Conservation (phyloP, 306 rosid genomes). For the Begonia peltatifolia region DNA sequence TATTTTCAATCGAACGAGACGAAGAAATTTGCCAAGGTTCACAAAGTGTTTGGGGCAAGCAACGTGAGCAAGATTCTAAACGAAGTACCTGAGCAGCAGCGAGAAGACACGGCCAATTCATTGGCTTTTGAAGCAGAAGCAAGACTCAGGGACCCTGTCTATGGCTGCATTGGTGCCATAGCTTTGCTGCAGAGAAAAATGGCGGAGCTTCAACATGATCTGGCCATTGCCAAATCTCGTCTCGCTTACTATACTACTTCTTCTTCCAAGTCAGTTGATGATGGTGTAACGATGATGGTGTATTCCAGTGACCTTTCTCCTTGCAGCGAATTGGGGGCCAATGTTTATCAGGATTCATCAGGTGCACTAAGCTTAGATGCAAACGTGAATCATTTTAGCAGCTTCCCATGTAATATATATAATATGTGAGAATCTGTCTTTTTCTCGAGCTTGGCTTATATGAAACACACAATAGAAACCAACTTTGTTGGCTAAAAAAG, state of each 20-base stretch:
- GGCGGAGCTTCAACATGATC: conserved; percentile 65
- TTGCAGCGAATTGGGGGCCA: conserved; percentile 26
- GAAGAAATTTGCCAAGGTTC: conserved; percentile 70
- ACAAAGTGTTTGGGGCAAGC: conserved; percentile 95
- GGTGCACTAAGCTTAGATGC: conserved; percentile 23
- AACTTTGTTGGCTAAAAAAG: too few relatives aligned
- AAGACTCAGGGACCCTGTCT: conserved; percentile 74
- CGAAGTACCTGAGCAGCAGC: conserved; percentile 68
- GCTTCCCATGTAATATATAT: conserved; percentile 27
- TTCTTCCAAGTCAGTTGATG: not conserved
- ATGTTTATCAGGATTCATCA: conserved; percentile 20
- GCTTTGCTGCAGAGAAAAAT: conserved; percentile 54
- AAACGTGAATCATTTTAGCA: conserved; percentile 33
- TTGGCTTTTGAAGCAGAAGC: conserved; percentile 82
- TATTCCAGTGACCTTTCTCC: conserved; percentile 27
- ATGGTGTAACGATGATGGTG: conserved; percentile 6
- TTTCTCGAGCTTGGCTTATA: too few relatives aligned
- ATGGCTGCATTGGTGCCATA: conserved; percentile 93
- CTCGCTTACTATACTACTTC: conserved; percentile 38
- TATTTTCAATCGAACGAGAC: conserved; percentile 73
- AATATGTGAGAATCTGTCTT: too few relatives aligned
- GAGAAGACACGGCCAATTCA: conserved; percentile 77
- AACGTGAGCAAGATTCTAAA: conserved; percentile 81
- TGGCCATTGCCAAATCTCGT: conserved; percentile 73
- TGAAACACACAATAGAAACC: too few relatives aligned